Evolutionary conservation across 2,329 filamentous ascomycete genomes (phyloP).

Genomic region (Epichloe brachyelytri): DNA sequence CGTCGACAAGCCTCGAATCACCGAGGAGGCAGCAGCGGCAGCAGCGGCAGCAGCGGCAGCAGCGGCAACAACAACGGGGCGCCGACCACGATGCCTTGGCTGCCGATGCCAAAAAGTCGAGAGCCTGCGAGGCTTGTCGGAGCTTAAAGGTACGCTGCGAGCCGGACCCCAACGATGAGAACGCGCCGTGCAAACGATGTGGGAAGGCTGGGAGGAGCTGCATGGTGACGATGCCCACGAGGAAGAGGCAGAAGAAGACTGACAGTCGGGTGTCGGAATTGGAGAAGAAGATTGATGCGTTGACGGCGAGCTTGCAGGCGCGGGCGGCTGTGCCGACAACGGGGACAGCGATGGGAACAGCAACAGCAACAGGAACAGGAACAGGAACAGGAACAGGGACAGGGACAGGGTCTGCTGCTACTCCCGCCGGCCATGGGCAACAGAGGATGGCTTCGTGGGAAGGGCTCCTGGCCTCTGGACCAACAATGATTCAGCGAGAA

Average conservation of each 20-base stretch:
- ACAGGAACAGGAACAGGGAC: too few species aligned
- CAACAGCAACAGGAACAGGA: too few species aligned
- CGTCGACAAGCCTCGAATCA: slow-evolving; percentile 1
- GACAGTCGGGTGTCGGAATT: slow-evolving; percentile 81
- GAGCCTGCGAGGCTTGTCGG: slow-evolving; percentile 65
- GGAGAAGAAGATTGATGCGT: slow-evolving; percentile 81
- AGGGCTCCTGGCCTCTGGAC: background rate
- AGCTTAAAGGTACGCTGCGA: slow-evolving; percentile 78
- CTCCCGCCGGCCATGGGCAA: background rate
- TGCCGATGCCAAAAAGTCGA: slow-evolving; percentile 48
- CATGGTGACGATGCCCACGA: slow-evolving; percentile 57
- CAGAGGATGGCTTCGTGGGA: background rate
- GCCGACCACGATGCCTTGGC: slow-evolving; percentile 10
- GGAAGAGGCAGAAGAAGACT: slow-evolving; percentile 84
- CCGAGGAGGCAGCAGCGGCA: slow-evolving; percentile 5
- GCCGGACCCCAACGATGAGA: slow-evolving; percentile 48
- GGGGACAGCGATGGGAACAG: background rate
- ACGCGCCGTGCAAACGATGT: slow-evolving; percentile 61
- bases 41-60: slow-evolving; percentile 6
- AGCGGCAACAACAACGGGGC: slow-evolving; percentile 5
- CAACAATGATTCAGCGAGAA: background rate
- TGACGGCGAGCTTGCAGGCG: slow-evolving; percentile 68
- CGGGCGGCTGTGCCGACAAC: slow-evolving; percentile 11
- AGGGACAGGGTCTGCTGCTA: too few species aligned
- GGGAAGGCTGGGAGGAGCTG: slow-evolving; percentile 68